Percentiles rank a stretch among this genome's conserved stretches.
phyloP scores from a whole-genome alignment of 805 yeast genomes.

The Cyberlindnera veronae region DNA sequence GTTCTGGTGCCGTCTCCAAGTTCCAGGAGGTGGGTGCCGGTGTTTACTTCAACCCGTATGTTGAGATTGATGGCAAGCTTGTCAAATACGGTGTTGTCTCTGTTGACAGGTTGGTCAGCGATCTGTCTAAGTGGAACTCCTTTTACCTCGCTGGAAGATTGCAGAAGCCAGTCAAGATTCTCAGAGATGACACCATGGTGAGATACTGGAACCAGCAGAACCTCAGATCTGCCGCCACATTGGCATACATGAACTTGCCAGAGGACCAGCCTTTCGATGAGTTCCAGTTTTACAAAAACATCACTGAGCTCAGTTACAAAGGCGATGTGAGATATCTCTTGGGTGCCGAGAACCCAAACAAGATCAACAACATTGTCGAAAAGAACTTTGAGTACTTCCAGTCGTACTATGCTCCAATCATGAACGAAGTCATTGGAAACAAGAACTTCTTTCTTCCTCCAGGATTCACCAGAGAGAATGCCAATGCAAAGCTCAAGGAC shows the following conservation, averaged over 20 bases:
- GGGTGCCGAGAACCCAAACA: conserved; percentile 90
- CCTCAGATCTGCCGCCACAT: conserved; percentile 69
- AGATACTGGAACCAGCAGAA: conserved; percentile 72
- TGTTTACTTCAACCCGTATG: conserved; percentile 90
- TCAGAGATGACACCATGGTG: conserved; percentile 61
- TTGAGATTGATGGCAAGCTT: conserved; percentile 51
- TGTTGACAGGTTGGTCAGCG: conserved; percentile 54
- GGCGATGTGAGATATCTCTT: conserved; percentile 87
- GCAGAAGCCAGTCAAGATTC: conserved; percentile 86
- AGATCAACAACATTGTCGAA: conserved; percentile 78
- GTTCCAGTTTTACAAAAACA: conserved; percentile 65
- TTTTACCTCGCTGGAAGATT: conserved; percentile 88
- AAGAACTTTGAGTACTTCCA: conserved; percentile 72
- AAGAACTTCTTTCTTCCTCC: conserved; percentile 34
- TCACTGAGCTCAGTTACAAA: conserved; percentile 76
- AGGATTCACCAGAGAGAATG: conserved; percentile 36
- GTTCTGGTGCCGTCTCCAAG: conserved; percentile 51
- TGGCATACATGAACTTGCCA: conserved; percentile 41
- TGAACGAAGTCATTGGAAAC: conserved; percentile 34
- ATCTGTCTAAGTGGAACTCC: conserved; percentile 79
- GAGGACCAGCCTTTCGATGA: conserved; percentile 45
- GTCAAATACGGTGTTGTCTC: conserved; percentile 89
- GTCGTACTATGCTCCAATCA: conserved; percentile 64
- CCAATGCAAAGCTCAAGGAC: conserved; percentile 36
- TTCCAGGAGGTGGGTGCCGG: conserved; percentile 81